Percentiles rank a stretch among this genome's conserved stretches.
phyloP scores from a whole-genome alignment of 1,284 basidiomycete genomes.

The Cystobasidium pallidum region DNA sequence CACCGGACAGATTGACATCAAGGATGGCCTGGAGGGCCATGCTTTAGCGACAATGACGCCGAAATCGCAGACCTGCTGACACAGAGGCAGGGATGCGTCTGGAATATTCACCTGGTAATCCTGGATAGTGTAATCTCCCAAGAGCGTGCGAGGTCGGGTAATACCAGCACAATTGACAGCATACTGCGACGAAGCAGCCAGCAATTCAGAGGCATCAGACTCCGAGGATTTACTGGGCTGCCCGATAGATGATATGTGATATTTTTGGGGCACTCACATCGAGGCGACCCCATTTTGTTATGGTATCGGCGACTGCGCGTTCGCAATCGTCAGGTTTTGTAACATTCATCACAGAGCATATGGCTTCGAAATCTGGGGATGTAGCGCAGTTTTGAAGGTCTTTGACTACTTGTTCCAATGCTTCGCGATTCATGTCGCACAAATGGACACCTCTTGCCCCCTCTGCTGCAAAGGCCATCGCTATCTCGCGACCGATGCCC shows the following conservation, averaged over 20 bases:
- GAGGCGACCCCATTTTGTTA: constrained; percentile 8
- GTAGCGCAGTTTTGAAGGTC: not conserved
- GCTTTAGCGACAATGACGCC: no score
- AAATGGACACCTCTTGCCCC: constrained; percentile 10
- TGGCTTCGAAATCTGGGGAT: not conserved
- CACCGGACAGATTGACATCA: constrained; percentile 21
- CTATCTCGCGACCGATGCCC: constrained; percentile 17
- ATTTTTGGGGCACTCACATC: constrained; percentile 3
- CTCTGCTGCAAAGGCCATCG: constrained; percentile 11
- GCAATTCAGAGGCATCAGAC: no score
- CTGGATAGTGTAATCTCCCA: constrained; percentile 17
- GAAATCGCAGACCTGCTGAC: no score
- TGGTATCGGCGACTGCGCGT: not conserved
- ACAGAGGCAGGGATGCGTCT: not conserved
- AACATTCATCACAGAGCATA: constrained; percentile 10
- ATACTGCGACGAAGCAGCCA: no score
- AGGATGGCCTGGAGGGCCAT: constrained; percentile 4
- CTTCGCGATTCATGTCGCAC: constrained; percentile 10
- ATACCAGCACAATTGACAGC: constrained; percentile 28
- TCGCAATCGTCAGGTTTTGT: constrained; percentile 15
- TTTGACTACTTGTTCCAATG: not conserved
- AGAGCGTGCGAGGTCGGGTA: constrained; percentile 1
- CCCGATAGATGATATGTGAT: no score
- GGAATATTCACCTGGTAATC: constrained; percentile 5
- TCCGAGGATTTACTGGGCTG: no score